These are phyloP conservation scores for Glutinoglossum americanum DNA, from an alignment of 495 filamentous ascomycete species.

Conservation along the genomic window DNA sequence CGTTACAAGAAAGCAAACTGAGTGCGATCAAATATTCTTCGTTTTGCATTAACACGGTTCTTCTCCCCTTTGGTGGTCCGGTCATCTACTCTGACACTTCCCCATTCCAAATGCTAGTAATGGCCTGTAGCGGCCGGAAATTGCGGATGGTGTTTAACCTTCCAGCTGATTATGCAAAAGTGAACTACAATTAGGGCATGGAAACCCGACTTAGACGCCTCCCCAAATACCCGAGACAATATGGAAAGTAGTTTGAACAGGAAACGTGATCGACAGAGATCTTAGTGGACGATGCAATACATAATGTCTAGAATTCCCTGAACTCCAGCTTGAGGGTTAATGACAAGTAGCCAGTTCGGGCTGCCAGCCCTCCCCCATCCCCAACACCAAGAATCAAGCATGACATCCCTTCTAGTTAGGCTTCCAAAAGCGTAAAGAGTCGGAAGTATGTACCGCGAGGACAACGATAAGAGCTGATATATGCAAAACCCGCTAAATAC, in stretches of 20 bases:
- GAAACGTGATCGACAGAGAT: background rate
- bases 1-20: background rate
- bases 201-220: background rate
- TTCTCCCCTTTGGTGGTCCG: background rate
- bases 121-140: background rate
- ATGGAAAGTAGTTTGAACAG: background rate
- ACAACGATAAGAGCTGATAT: background rate
- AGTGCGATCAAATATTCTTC: background rate
- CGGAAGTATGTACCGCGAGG: background rate
- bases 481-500: conserved; percentile 1
- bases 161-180: background rate
- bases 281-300: background rate
- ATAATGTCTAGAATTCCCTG: conserved; percentile 1
- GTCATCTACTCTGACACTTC: background rate
- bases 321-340: background rate
- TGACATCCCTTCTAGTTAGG: background rate
- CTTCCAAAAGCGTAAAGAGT: conserved; percentile 1
- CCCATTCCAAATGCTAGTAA: background rate
- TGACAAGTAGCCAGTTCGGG: background rate
- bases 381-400: conserved; percentile 1
- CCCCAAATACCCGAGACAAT: background rate
- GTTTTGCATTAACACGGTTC: background rate
- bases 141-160: background rate
- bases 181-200: background rate
- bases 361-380: background rate